Evolutionary conservation across 176 grass and related monocot species (phyloP).

Genomic region (Areca catechu): DNA sequence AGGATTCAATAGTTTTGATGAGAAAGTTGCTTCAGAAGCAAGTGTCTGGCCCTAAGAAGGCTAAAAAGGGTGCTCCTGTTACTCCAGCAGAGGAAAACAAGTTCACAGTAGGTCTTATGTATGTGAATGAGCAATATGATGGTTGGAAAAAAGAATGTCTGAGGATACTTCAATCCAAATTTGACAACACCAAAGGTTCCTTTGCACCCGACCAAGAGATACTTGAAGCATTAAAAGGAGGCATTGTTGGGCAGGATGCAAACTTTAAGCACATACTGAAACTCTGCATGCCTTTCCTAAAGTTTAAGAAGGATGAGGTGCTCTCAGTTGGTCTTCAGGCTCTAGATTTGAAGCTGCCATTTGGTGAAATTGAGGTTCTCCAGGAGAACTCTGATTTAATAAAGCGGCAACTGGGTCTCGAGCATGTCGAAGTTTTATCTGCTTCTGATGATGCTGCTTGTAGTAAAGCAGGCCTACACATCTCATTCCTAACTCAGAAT

Average conservation of each 20-base stretch:
- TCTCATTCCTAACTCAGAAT: conserved; percentile 36
- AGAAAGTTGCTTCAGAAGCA: conserved; percentile 75
- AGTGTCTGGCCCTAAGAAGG: conserved; percentile 56
- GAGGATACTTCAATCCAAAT: conserved; percentile 47
- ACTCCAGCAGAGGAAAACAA: conserved; percentile 35
- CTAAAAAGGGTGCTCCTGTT: conserved; percentile 48
- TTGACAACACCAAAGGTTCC: conserved; percentile 22
- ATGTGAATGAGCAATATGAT: conserved; percentile 56
- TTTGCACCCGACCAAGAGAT: conserved; percentile 62
- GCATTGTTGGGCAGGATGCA: conserved; percentile 28
- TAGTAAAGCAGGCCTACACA: conserved; percentile 30
- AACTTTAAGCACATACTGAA: conserved; percentile 71
- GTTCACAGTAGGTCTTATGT: conserved; percentile 44
- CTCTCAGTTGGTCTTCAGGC: conserved; percentile 37
- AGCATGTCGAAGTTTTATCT: conserved; percentile 38
- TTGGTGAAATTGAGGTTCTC: conserved; percentile 53
- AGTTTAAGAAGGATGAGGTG: conserved; percentile 59
- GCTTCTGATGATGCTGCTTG: conserved; percentile 23
- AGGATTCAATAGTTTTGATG: conserved; percentile 57
- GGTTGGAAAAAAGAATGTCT: conserved; percentile 78
- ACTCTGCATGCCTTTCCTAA: conserved; percentile 74
- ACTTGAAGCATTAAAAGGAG: conserved; percentile 35
- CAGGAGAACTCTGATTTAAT: conserved; percentile 52
- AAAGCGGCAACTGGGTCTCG: conserved; percentile 52
- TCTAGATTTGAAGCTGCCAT: conserved; percentile 58